Base-by-base conservation (phyloP, 164 flowering plant genomes). In the Warburgia ugandensis region DNA sequence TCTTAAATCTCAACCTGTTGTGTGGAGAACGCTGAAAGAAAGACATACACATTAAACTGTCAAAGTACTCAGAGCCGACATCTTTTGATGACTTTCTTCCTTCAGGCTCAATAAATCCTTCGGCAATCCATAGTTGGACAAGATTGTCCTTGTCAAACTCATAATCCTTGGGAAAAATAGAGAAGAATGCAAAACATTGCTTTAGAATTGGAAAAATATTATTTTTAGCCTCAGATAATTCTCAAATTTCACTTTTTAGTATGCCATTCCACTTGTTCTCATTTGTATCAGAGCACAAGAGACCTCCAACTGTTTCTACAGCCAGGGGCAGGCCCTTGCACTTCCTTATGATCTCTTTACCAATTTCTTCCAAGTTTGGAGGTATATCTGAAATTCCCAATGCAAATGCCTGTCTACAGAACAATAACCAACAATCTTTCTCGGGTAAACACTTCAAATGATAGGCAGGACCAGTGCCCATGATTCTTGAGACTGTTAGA, bases 361-460 rank as follows among this genome's bases (percentile, higher is more conserved):
- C 47, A 8, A 57, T 39, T 7, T 5, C 21, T 17, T 6, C 22
- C 9, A 30, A 30, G 20, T 30, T 29, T 10, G 29, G 11, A 45
- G 23, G 14, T 0, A 12, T 10, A 33, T 45, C 8, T 4, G 30
- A 16, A n/a, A n/a, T 20, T 9, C 45, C 40, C 3, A 13, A 6
- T 52, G 21, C n/a, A 17, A 39, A 22, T 9, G 20, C 23, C n/a
- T 20, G 14, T 13, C 21, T 32, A 19, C 9, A 3, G 20, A 29
- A 38, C 32, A 58, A 21, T n/a, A 22, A 41, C 61, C 38, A 38
- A 40, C 61, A 48, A 23, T 48, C 43, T 6, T 40, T 21, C 10
- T 36, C 38, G 0, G 47, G 9, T 29, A 58, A 48, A 50, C 21
- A 13, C 4, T 3, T 39, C 27, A 58, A 25, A 14, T 12, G 22